These are phyloP conservation scores for Angophora floribunda DNA, from an alignment of 345 rosid species.

Conservation along the genomic window DNA sequence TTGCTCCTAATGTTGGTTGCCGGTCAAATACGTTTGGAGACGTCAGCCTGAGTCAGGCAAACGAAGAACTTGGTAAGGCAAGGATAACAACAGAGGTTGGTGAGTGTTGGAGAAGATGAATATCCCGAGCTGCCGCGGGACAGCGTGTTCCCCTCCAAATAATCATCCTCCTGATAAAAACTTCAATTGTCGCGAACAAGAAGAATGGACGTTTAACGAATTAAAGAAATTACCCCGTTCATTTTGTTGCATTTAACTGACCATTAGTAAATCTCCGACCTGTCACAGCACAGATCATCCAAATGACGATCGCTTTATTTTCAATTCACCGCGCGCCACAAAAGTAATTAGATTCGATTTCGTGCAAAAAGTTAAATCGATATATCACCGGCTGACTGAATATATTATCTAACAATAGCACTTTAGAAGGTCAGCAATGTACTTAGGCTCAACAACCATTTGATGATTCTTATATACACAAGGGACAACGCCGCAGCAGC, in stretches of 20 bases:
- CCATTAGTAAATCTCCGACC: background rate
- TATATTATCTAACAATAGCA: background rate
- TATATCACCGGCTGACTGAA: background rate
- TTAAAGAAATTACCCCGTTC: background rate
- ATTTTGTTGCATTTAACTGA: background rate
- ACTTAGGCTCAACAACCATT: background rate
- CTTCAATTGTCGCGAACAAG: background rate
- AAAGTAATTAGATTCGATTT: background rate
- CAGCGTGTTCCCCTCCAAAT: background rate
- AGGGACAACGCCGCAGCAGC: background rate
- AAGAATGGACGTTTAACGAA: background rate
- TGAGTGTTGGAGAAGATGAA: background rate
- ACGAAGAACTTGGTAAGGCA: background rate
- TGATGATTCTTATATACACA: background rate
- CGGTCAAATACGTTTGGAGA: slow-evolving; percentile 27
- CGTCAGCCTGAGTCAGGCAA: background rate
- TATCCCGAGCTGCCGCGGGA: background rate
- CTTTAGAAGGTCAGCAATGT: background rate
- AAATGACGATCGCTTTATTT: background rate
- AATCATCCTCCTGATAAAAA: background rate
- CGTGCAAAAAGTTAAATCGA: background rate
- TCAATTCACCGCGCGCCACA: background rate
- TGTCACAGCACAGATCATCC: background rate
- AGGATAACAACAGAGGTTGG: background rate
- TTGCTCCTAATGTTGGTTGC: slow-evolving; percentile 12